Evolutionary conservation across 1,284 basidiomycete species (phyloP).

Genomic region (Singerocomus rubriflavus): DNA sequence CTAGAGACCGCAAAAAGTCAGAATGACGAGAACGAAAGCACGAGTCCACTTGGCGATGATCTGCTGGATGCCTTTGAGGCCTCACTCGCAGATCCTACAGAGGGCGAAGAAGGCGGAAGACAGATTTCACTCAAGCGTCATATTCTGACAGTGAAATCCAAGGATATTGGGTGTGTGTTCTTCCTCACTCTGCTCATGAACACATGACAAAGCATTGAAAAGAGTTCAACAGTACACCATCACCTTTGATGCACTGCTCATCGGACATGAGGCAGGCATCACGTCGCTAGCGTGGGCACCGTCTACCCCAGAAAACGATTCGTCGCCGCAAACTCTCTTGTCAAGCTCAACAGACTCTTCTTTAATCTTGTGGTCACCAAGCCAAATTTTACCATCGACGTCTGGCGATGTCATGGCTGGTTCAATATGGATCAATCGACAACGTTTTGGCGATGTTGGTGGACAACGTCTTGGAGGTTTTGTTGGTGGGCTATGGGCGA

Average conservation of each 20-base stretch:
- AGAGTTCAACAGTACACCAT: slow-evolving; percentile 68
- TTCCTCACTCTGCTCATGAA: not conserved
- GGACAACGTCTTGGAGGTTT: slow-evolving; percentile 88
- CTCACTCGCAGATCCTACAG: slow-evolving; percentile 62
- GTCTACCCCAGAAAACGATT: slow-evolving; percentile 13
- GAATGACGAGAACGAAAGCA: slow-evolving; percentile 8
- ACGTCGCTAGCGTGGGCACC: slow-evolving; percentile 84
- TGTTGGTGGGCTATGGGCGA: slow-evolving; percentile 80
- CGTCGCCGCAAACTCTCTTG: slow-evolving; percentile 55
- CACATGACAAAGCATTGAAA: slow-evolving; percentile 6
- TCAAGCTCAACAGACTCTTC: slow-evolving; percentile 93
- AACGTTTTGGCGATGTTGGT: slow-evolving; percentile 90
- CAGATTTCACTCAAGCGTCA: slow-evolving; percentile 86
- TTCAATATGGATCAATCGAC: slow-evolving; percentile 84
- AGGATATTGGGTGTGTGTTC: slow-evolving; percentile 43
- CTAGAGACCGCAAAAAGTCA: slow-evolving; percentile 26
- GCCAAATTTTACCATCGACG: slow-evolving; percentile 42
- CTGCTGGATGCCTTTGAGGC: slow-evolving; percentile 86
- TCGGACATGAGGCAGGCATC: slow-evolving; percentile 91
- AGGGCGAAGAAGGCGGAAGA: slow-evolving; percentile 67
- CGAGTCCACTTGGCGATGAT: slow-evolving; percentile 54
- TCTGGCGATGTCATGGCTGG: slow-evolving; percentile 37
- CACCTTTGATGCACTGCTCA: slow-evolving; percentile 86
- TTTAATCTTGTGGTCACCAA: slow-evolving; percentile 87
- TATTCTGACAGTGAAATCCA: slow-evolving; percentile 61